A percentile compares a stretch with the other conserved stretches of the same genome.
Evolutionary conservation across 352 stramenopile genomes (phyloP).

Genomic region (Pythium oligandrum): DNA sequence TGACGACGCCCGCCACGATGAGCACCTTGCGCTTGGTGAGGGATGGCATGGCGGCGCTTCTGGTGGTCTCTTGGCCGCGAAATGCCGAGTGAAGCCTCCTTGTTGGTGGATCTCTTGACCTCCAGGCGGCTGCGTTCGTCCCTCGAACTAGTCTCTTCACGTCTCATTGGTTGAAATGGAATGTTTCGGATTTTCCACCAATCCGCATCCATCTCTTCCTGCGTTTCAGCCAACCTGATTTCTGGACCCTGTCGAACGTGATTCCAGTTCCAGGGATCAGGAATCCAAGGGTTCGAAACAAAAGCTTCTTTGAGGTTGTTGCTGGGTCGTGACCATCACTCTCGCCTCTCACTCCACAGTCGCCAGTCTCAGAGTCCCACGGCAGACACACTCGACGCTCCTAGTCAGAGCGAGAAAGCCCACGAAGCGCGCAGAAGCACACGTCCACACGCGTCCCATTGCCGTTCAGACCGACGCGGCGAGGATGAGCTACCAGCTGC

Average conservation of each 20-base stretch:
- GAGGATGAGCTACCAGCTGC: slow-evolving; percentile 81
- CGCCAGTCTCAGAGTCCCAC: slow-evolving; percentile 6
- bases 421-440: not conserved
- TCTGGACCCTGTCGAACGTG: no score
- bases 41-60: slow-evolving; percentile 7
- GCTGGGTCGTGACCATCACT: slow-evolving; percentile 13
- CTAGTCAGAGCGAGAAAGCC: not conserved
- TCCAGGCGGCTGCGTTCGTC: not conserved
- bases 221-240: not conserved
- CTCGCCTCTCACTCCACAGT: slow-evolving; percentile 6
- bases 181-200: no score
- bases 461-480: not conserved
- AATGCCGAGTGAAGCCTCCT: not conserved
- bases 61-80: not conserved
- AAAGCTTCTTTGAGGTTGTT: no score
- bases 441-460: not conserved
- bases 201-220: not conserved
- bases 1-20: slow-evolving; percentile 37
- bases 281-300: no score
- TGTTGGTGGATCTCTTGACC: not conserved
- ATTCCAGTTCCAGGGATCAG: no score
- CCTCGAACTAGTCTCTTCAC: not conserved
- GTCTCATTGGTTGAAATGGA: not conserved
- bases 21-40: slow-evolving; percentile 27
- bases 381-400: not conserved